Evolutionary conservation across 139 green algal genomes (phyloP), one percentile per base, ranked within the genome.

Genomic region (Chlamydomonas sphaeroides): DNA sequence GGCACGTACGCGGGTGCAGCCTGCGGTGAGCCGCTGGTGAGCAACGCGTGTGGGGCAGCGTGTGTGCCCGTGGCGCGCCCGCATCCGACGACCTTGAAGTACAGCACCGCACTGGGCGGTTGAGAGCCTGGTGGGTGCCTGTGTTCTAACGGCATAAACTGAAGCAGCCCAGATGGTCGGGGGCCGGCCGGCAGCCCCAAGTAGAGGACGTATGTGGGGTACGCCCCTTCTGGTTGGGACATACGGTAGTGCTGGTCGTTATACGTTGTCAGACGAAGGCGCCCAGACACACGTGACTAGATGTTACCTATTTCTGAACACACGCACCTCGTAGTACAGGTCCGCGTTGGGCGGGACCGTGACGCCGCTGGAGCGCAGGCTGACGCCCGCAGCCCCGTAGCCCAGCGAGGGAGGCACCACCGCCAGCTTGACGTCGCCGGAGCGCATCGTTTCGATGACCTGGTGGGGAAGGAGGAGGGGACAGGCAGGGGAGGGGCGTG

Each of bases 331-430:
- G 73, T 80, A 80, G 61, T 61, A 80, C 15, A 80, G 56, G 38
- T 30, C 17, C n/a, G 56, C 73, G 57, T 70, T 70, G 38, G 59
- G 59, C 30, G 73, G 73, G 39, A 80, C 73, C 26, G 59, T 38
- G 11, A 7, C 1, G 14, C 73, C 59, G 4, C 56, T 56, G n/a
- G n/a, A n/a, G 39, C 39, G 53, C 59, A 69, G 70, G 21, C 17
- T 26, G 35, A 70, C 73, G 2, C 73, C 73, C 23, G 8, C 2
- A 0, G 36, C 51, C 33, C 73, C 73, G 73, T 80, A 80, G 17
- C 73, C 73, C 57, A 80, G 59, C 20, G 57, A 59, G 59, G 73
- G 59, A 2, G 73, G 73, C 73, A 80, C 73, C 61, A 80, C 56
- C 39, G 73, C 73, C 39, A 80, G 73, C 61, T 70, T 69, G 3